Evolutionary conservation across 1,139 yeast species (phyloP).

Genomic region (Kodamaea anthophila): DNA sequence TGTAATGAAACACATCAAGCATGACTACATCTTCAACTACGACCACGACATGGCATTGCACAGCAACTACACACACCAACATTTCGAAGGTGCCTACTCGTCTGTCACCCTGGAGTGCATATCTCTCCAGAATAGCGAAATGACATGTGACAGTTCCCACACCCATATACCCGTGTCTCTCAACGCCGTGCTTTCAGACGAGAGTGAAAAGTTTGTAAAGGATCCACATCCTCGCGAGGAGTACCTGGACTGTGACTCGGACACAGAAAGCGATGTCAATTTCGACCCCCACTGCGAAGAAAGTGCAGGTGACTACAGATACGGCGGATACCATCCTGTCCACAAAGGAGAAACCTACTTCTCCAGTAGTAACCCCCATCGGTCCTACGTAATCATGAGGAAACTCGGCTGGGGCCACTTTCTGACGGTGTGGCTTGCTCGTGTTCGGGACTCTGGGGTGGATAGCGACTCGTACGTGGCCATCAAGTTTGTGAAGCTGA

Average conservation of each 20-base stretch:
- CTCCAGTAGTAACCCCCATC: slow-evolving; percentile 25
- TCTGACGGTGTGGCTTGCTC: slow-evolving; percentile 84
- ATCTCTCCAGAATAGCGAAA: slow-evolving; percentile 35
- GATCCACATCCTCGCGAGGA: slow-evolving; percentile 1
- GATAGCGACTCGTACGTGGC: slow-evolving; percentile 67
- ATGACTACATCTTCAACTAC: slow-evolving; percentile 1
- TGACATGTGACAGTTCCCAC: slow-evolving; percentile 23
- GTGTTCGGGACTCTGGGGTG: slow-evolving; percentile 9
- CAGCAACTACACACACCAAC: slow-evolving; percentile 4
- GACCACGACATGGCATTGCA: slow-evolving; percentile 6
- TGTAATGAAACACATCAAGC: neutral
- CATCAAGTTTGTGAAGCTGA: slow-evolving; percentile 75
- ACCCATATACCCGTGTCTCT: slow-evolving; percentile 4
- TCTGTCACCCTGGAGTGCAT: slow-evolving; percentile 36
- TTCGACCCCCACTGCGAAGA: slow-evolving; percentile 53
- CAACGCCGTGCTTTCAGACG: slow-evolving; percentile 2
- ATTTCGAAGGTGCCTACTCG: slow-evolving; percentile 17
- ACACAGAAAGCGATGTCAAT: slow-evolving; percentile 23
- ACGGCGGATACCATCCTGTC: slow-evolving; percentile 88
- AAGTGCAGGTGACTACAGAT: slow-evolving; percentile 60
- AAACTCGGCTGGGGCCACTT: slow-evolving; percentile 93
- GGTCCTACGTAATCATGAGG: slow-evolving; percentile 56
- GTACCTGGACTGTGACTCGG: slow-evolving; percentile 10
- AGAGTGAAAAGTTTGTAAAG: neutral
- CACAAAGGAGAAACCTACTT: slow-evolving; percentile 68